Evolutionary conservation across 805 yeast species (phyloP), one percentile per base, ranked within the genome.

Genomic region (Candida vaughaniae): DNA sequence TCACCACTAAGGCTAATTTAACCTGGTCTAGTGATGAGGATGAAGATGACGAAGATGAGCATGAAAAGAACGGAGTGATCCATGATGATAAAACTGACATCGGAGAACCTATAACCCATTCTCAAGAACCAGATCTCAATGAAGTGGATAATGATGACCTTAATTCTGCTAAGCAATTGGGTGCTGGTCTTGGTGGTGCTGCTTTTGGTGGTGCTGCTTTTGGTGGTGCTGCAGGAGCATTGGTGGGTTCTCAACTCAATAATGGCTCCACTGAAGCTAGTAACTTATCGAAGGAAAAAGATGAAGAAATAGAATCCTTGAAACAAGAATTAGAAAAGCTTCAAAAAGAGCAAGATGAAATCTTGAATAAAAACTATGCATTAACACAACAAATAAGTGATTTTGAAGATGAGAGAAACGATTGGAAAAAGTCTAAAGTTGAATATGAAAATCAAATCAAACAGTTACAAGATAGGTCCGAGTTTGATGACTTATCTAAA

Each of bases 11-110:
- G 56, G 86, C 96, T 0, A 78, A 82, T 29, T 70, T 91, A 55
- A 81, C 90, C 3, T 93, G 96, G 89, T 83, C 91, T 11, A 83
- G 89, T 36, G 95, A 84, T 47, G 95, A 84, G 43, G 93, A 82
- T 32, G 38, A 22, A 14, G 51, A 41, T 12, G 38, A 22, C 2
- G 31, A 27, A 6, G 31, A 25, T 6, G 31, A 33, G 3, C n/a
- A n/a, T n/a, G 8, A 10, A 3, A 19, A 19, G 20, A 22, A 15
- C 17, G 19, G 11, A 12, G 12, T 10, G 16, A 9, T 16, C 11
- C 19, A 22, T 6, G 5, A 8, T 12, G 16, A 12, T 10, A 18
- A 19, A 15, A 5, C 15, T 8, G 38, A 35, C 16, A n/a, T 28
- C 8, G 17, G 22, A 22, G 33, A 35, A 16, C 3, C 14, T 6